A percentile compares a stretch with the other conserved stretches of the same genome.
Conservation (phyloP, 2,329 filamentous ascomycete genomes). For the Cladorrhinum sp. region DNA sequence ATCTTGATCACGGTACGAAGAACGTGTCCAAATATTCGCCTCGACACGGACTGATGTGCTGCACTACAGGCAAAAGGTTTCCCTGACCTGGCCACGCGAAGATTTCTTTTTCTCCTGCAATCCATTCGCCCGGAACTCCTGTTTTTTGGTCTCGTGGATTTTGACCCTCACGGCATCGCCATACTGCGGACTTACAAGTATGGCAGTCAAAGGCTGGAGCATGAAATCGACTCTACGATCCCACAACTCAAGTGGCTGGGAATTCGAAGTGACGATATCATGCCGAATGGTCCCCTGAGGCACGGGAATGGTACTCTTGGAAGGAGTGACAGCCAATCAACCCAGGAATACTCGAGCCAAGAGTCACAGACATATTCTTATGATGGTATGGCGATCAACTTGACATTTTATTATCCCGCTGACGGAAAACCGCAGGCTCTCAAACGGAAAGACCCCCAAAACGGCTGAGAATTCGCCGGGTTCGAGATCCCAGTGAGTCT, state of each 20-base stretch:
- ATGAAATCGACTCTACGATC: slow-evolving; percentile 53
- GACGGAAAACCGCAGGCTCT: slow-evolving; percentile 4
- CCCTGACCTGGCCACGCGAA: slow-evolving; percentile 68
- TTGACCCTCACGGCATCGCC: slow-evolving; percentile 70
- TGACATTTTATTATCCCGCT: neutral
- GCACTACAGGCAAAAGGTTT: slow-evolving; percentile 70
- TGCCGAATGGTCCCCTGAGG: neutral
- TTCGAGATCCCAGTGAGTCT: slow-evolving; percentile 13
- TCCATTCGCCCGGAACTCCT: slow-evolving; percentile 47
- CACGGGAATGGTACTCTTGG: neutral
- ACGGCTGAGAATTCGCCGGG: slow-evolving; percentile 2
- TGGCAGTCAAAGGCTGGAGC: slow-evolving; percentile 60
- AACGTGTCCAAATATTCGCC: neutral
- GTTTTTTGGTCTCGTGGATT: slow-evolving; percentile 66
- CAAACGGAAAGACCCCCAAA: slow-evolving; percentile 16
- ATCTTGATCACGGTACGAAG: slow-evolving; percentile 62
- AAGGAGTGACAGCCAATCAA: slow-evolving; percentile 12
- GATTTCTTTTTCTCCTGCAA: slow-evolving; percentile 58
- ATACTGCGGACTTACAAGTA: slow-evolving; percentile 73
- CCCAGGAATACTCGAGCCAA: slow-evolving; percentile 19
- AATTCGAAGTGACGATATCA: slow-evolving; percentile 44
- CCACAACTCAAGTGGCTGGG: slow-evolving; percentile 64
- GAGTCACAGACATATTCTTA: slow-evolving; percentile 11
- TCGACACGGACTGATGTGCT: neutral
- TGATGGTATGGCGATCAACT: slow-evolving; percentile 10